phyloP scores from a whole-genome alignment of 176 grass and related monocot genomes.

The Phragmites australis region DNA sequence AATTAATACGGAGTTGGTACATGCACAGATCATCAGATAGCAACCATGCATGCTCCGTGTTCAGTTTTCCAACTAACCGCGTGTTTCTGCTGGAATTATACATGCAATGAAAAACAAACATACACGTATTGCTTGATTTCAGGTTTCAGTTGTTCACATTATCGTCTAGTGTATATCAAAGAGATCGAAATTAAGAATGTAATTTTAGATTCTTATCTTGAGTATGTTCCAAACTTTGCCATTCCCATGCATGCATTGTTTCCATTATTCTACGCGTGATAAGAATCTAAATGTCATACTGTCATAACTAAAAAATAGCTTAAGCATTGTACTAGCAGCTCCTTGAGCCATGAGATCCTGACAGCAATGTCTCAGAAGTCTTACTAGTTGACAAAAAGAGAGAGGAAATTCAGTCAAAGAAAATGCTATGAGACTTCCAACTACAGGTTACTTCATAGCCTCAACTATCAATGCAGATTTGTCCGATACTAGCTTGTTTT shows the following conservation, averaged over 20 bases:
- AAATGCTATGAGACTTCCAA: not conserved
- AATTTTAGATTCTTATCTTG: too few relatives aligned
- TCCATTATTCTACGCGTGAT: not conserved
- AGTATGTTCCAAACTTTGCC: too few relatives aligned
- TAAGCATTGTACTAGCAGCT: not conserved
- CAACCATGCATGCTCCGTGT: not conserved
- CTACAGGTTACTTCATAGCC: not conserved
- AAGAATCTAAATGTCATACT: not conserved
- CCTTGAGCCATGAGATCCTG: conserved; percentile 27
- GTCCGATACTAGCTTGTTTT: not conserved
- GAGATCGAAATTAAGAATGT: too few relatives aligned
- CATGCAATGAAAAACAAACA: not conserved
- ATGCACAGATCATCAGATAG: not conserved
- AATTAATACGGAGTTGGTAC: not conserved
- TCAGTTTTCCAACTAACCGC: not conserved
- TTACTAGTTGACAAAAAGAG: not conserved
- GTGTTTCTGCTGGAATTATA: not conserved
- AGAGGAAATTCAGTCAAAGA: not conserved
- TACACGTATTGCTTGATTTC: not conserved
- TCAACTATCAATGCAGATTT: not conserved
- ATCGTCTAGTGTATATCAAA: not conserved
- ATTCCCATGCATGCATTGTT: not conserved
- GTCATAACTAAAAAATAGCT: not conserved
- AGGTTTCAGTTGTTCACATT: not conserved
- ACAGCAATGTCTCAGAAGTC: conserved; percentile 23